Evolutionary conservation across 148 eudicot species (phyloP).

Genomic region (Vaccinium corymbosum): DNA sequence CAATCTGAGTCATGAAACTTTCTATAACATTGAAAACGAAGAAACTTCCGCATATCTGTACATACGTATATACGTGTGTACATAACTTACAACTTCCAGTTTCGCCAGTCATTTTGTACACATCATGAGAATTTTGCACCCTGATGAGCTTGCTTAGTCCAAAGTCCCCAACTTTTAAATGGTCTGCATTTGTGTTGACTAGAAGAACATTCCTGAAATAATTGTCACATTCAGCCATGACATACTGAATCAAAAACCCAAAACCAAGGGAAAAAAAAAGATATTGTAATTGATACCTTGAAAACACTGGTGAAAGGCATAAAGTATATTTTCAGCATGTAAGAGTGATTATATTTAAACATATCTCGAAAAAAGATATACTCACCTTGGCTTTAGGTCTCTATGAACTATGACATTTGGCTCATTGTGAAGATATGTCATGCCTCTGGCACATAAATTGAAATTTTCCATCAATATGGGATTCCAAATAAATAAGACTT

Average conservation of each 20-base stretch:
- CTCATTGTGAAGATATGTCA: slow-evolving; percentile 95
- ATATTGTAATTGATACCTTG: neutral
- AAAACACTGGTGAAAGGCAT: neutral
- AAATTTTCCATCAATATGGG: slow-evolving; percentile 21
- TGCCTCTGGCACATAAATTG: slow-evolving; percentile 60
- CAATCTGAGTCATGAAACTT: slow-evolving; percentile 14
- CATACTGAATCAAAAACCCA: neutral
- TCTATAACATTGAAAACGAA: neutral
- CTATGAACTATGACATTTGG: slow-evolving; percentile 93
- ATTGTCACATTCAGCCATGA: slow-evolving; percentile 19
- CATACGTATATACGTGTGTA: neutral
- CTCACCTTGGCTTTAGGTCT: slow-evolving; percentile 91
- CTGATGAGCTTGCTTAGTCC: slow-evolving; percentile 94
- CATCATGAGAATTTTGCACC: slow-evolving; percentile 86
- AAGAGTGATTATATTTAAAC: neutral
- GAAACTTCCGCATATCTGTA: neutral
- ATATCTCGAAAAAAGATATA: slow-evolving; percentile 13
- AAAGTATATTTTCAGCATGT: neutral
- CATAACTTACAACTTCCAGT: slow-evolving; percentile 92
- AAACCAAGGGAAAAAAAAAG: neutral
- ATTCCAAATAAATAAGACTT: slow-evolving; percentile 11
- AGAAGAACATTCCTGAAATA: slow-evolving; percentile 83
- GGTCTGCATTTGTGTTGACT: slow-evolving; percentile 93
- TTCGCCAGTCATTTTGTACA: slow-evolving; percentile 97
- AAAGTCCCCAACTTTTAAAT: slow-evolving; percentile 96